Evolutionary conservation across 2,329 filamentous ascomycete species (phyloP).

Genomic region (Aspergillus floridensis): DNA sequence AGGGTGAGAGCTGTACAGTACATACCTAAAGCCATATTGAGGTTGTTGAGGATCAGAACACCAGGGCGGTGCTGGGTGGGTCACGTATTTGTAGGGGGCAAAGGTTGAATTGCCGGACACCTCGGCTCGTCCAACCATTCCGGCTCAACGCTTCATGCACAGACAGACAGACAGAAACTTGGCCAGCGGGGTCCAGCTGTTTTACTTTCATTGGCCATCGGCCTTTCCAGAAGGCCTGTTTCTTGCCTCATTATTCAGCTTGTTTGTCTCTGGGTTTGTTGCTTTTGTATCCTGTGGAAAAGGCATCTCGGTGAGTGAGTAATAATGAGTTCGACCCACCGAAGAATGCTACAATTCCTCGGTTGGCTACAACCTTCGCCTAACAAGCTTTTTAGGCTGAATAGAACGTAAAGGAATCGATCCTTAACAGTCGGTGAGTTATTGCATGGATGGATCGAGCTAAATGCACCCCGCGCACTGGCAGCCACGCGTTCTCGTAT

Average conservation of each 20-base stretch:
- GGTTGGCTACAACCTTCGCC: background rate
- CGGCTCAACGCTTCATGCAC: background rate
- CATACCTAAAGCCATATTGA: constrained; percentile 7
- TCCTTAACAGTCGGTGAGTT: no score
- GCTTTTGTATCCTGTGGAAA: no score
- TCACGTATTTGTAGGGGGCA: background rate
- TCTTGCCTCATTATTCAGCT: background rate
- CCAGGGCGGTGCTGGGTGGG: background rate
- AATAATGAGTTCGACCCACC: background rate
- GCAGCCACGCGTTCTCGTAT: background rate
- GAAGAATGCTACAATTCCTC: background rate
- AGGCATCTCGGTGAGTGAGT: background rate
- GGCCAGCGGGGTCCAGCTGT: background rate
- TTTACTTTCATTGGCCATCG: background rate
- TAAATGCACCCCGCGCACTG: background rate
- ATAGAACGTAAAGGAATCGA: background rate
- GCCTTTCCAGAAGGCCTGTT: background rate
- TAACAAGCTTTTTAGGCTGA: background rate
- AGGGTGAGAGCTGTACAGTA: background rate
- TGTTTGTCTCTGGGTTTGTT: background rate
- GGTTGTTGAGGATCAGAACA: background rate
- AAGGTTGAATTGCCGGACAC: background rate
- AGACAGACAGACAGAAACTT: background rate
- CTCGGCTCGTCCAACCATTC: background rate
- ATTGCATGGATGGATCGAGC: background rate